phyloP scores from a whole-genome alignment of 2,329 filamentous ascomycete species.

The Ascochyta fabae region DNA sequence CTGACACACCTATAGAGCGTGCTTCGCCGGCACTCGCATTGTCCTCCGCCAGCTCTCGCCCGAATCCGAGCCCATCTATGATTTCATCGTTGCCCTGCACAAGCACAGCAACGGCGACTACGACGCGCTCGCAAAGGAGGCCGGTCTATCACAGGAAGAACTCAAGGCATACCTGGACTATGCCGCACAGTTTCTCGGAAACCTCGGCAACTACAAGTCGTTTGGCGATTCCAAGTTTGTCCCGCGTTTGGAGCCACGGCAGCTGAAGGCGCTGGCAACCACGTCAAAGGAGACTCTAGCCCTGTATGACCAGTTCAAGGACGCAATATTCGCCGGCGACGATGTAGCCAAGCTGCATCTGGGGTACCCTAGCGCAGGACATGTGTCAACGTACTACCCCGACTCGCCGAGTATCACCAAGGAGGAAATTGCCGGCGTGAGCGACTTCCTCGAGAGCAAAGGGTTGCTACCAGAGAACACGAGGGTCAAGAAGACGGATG shows the following conservation, averaged over 20 bases:
- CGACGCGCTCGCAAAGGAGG: slow-evolving; percentile 51
- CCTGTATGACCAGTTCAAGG: slow-evolving; percentile 54
- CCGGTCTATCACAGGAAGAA: slow-evolving; percentile 50
- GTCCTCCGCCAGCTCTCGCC: slow-evolving; percentile 61
- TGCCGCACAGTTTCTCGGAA: slow-evolving; percentile 58
- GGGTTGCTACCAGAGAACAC: slow-evolving; percentile 59
- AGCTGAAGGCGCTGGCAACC: slow-evolving; percentile 54
- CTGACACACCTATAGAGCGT: slow-evolving; percentile 45
- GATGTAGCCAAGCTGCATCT: slow-evolving; percentile 54
- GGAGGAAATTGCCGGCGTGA: slow-evolving; percentile 55
- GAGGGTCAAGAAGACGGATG: slow-evolving; percentile 53
- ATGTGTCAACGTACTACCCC: slow-evolving; percentile 59
- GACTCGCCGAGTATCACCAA: slow-evolving; percentile 56
- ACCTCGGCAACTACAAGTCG: slow-evolving; percentile 61
- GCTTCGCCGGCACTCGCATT: slow-evolving; percentile 58
- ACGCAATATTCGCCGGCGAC: slow-evolving; percentile 53
- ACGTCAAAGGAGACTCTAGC: slow-evolving; percentile 48
- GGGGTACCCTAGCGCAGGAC: slow-evolving; percentile 57
- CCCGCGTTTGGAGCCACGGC: slow-evolving; percentile 53
- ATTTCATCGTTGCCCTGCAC: slow-evolving; percentile 61
- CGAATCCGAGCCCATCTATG: slow-evolving; percentile 60
- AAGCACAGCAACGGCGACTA: slow-evolving; percentile 58
- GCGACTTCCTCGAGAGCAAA: slow-evolving; percentile 55
- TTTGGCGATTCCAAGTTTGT: slow-evolving; percentile 60
- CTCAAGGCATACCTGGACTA: slow-evolving; percentile 49